Conservation (phyloP, 176 grass and related monocot genomes). For the Avena insularis region DNA sequence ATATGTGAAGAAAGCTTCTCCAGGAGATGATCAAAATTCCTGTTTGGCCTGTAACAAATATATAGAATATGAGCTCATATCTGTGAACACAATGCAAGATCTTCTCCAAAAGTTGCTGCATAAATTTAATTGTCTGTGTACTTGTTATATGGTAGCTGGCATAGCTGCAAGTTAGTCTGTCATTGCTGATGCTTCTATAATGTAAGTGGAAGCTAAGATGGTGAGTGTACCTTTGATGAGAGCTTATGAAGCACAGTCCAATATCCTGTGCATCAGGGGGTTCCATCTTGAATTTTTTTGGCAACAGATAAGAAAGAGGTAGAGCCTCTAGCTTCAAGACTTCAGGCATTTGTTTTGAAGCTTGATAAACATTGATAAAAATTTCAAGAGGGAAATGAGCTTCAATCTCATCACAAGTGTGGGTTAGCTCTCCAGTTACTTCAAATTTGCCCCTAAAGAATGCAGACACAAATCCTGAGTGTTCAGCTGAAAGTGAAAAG, state of each 20-base stretch:
- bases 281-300: slow-evolving; percentile 62
- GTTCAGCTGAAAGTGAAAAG: slow-evolving; percentile 33
- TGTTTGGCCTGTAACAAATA: slow-evolving; percentile 52
- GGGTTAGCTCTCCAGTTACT: slow-evolving; percentile 51
- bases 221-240: slow-evolving; percentile 47
- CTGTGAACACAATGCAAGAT: background rate
- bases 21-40: slow-evolving; percentile 59
- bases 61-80: slow-evolving; percentile 5
- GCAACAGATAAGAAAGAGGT: slow-evolving; percentile 54
- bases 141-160: background rate
- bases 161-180: background rate
- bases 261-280: slow-evolving; percentile 65
- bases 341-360: slow-evolving; percentile 60
- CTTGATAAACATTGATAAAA: slow-evolving; percentile 53
- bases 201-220: slow-evolving; percentile 9
- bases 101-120: background rate
- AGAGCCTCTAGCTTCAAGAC: slow-evolving; percentile 67
- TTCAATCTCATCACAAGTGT: slow-evolving; percentile 59
- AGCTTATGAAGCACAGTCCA: slow-evolving; percentile 66
- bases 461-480: slow-evolving; percentile 10
- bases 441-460: slow-evolving; percentile 68
- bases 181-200: background rate
- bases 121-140: background rate
- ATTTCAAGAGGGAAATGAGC: slow-evolving; percentile 57
- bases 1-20: slow-evolving; percentile 55